A percentile compares a stretch with the other conserved stretches of the same genome.
phyloP scores from a whole-genome alignment of 305 asterid genomes.

The Fraxinus ornus region DNA sequence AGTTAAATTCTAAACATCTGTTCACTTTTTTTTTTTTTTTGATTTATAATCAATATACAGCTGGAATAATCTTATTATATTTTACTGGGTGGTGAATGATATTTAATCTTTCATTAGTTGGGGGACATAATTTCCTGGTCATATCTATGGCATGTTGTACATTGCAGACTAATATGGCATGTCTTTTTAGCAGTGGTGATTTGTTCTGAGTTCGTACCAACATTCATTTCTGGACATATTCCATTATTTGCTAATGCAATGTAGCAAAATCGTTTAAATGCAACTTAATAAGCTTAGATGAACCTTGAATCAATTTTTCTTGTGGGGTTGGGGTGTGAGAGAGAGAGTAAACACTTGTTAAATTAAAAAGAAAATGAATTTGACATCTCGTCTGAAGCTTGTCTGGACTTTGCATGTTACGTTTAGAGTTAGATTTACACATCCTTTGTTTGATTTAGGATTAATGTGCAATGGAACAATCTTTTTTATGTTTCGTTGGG shows the following conservation, averaged over 20 bases:
- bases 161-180: not conserved
- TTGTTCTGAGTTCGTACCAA: not conserved
- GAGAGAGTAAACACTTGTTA: not conserved
- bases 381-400: not conserved
- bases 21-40: not conserved
- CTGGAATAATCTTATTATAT: not conserved
- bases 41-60: not conserved
- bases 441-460: not conserved
- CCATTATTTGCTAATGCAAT: not conserved
- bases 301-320: not conserved
- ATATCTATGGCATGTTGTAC: not conserved
- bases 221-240: not conserved
- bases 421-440: not conserved
- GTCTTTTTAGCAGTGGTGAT: not conserved
- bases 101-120: not conserved
- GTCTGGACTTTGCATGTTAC: not conserved
- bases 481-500: conserved; percentile 10
- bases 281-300: not conserved
- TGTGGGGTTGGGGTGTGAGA: not conserved
- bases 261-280: not conserved
- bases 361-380: not conserved
- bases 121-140: not conserved
- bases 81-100: not conserved
- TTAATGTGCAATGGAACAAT: not conserved
- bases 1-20: not conserved